These are phyloP conservation scores for Pseudohalonectria lignicola DNA, from an alignment of 2,329 filamentous ascomycete species.

Conservation along the genomic window DNA sequence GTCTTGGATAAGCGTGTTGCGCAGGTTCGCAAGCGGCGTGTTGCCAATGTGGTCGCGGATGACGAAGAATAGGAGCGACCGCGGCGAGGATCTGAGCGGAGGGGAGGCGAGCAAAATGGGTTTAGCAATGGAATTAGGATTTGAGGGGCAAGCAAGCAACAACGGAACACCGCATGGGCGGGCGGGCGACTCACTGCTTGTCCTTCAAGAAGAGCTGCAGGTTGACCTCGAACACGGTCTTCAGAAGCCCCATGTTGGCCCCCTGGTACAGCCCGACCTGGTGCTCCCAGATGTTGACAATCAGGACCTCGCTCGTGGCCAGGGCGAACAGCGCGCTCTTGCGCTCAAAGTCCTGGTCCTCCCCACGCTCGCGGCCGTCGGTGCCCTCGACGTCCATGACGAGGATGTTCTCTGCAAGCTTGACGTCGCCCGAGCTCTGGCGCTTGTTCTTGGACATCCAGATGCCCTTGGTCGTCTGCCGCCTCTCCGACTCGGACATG, in stretches of 20 bases:
- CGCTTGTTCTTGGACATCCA: constrained; percentile 98
- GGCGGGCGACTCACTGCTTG: constrained; percentile 66
- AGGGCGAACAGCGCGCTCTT: constrained; percentile 96
- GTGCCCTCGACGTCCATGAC: constrained; percentile 99
- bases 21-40: constrained; percentile 81
- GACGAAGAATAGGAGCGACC: constrained; percentile 94
- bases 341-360: constrained; percentile 97
- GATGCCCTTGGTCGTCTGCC: constrained; percentile 97
- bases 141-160: constrained; percentile 8
- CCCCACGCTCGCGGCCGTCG: constrained; percentile 87
- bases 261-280: constrained; percentile 97
- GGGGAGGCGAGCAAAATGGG: too few species aligned
- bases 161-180: background rate
- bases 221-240: constrained; percentile 99
- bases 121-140: too few species aligned
- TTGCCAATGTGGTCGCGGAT: constrained; percentile 93
- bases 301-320: constrained; percentile 93
- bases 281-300: constrained; percentile 99
- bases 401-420: constrained; percentile 94
- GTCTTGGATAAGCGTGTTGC: constrained; percentile 83
- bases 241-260: constrained; percentile 95
- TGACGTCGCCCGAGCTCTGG: constrained; percentile 33
- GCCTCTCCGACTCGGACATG: constrained; percentile 89
- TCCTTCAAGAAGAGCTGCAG: constrained; percentile 94
- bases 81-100: constrained; percentile 67